Evolutionary conservation across 148 eudicot genomes (phyloP).

Genomic region (Chenopodium album): DNA sequence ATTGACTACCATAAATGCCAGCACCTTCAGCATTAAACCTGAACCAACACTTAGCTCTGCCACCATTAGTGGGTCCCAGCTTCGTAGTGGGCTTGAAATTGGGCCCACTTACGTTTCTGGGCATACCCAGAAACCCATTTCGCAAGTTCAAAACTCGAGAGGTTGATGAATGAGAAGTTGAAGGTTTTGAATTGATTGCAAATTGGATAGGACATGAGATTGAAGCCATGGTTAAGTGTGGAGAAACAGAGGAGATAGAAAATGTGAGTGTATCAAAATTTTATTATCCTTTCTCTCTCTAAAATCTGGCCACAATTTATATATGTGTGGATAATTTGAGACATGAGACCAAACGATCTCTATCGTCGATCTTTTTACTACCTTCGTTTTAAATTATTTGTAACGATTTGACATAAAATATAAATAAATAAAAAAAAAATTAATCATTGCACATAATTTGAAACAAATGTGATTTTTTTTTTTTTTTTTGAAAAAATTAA

Average conservation of each 20-base stretch:
- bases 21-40: slow-evolving; percentile 87
- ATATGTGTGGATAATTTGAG: background rate
- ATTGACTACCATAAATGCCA: slow-evolving; percentile 86
- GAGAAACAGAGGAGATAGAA: background rate
- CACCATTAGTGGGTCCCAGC: slow-evolving; percentile 42
- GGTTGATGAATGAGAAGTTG: slow-evolving; percentile 22
- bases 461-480: no score
- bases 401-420: no score
- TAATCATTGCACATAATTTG: no score
- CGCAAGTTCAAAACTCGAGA: slow-evolving; percentile 21
- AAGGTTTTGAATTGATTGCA: slow-evolving; percentile 12
- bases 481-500: no score
- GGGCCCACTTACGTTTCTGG: slow-evolving; percentile 27
- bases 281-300: slow-evolving; percentile 26
- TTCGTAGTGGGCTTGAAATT: slow-evolving; percentile 9
- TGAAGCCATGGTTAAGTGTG: slow-evolving; percentile 37
- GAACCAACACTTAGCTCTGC: slow-evolving; percentile 74
- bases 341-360: background rate
- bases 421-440: no score
- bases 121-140: slow-evolving; percentile 42
- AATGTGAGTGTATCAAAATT: background rate
- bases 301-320: slow-evolving; percentile 18
- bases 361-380: background rate
- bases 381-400: no score
- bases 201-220: slow-evolving; percentile 36